phyloP scores from a whole-genome alignment of 768 basidiomycete genomes.

The Hortiboletus flavorubellus region DNA sequence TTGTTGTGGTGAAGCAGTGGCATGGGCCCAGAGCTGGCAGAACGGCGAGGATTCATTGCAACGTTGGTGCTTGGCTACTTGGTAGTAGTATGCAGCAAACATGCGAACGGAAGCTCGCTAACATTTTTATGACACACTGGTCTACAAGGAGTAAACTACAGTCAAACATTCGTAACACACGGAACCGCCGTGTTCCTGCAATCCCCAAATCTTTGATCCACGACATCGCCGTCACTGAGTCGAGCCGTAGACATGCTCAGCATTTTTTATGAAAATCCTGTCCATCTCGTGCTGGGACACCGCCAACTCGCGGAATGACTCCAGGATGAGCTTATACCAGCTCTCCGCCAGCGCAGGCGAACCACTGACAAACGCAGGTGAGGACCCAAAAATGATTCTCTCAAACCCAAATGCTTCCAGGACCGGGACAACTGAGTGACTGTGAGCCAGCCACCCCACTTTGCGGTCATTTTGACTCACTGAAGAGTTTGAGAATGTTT shows the following conservation, averaged over 20 bases:
- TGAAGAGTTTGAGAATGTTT: slow-evolving; percentile 79
- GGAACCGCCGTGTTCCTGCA: background rate
- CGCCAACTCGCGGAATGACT: slow-evolving; percentile 74
- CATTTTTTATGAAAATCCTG: slow-evolving; percentile 63
- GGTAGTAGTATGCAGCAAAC: background rate
- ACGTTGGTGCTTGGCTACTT: slow-evolving; percentile 2
- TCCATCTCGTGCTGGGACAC: slow-evolving; percentile 76
- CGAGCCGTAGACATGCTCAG: slow-evolving; percentile 39
- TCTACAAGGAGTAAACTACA: background rate
- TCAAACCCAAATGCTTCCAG: slow-evolving; percentile 84
- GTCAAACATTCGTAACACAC: background rate
- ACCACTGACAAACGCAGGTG: slow-evolving; percentile 52
- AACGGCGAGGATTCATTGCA: slow-evolving; percentile 11
- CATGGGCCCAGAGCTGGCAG: background rate
- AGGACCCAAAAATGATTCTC: slow-evolving; percentile 80
- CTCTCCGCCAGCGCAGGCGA: slow-evolving; percentile 51
- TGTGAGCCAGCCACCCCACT: background rate
- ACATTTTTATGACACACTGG: background rate
- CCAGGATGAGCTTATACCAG: slow-evolving; percentile 82
- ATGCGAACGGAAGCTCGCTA: background rate
- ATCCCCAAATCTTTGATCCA: background rate
- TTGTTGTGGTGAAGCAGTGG: background rate
- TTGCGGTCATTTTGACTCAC: slow-evolving; percentile 43
- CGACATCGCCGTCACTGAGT: slow-evolving; percentile 9
- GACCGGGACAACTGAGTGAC: slow-evolving; percentile 63